A percentile compares a stretch with the other conserved stretches of the same genome.
Conservation (phyloP, 768 basidiomycete genomes). For the Lentinula boryana region DNA sequence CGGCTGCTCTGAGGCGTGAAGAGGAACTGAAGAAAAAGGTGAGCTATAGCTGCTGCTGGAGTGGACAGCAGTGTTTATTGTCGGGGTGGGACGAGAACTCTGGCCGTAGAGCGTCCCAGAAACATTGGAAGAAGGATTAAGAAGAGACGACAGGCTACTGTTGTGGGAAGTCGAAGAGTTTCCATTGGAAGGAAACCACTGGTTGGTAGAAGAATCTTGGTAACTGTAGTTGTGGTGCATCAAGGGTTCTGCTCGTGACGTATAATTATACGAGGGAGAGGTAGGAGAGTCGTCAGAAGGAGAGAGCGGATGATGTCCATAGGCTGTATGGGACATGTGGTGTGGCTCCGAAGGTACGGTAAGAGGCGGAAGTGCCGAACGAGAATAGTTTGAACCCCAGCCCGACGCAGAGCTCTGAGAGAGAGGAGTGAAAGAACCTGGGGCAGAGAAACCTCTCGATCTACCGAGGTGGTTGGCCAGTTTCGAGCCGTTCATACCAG, state of each 20-base stretch:
- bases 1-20: conserved; percentile 55
- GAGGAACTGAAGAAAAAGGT: conserved; percentile 64
- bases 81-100: conserved; percentile 52
- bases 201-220: conserved; percentile 53
- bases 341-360: conserved; percentile 76
- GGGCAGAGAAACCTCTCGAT: conserved; percentile 77
- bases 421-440: conserved; percentile 73
- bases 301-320: conserved; percentile 38
- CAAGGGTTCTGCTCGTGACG: conserved; percentile 10
- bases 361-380: conserved; percentile 70
- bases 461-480: conserved; percentile 48
- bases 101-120: conserved; percentile 31
- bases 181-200: conserved; percentile 41
- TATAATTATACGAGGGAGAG: conserved; percentile 35
- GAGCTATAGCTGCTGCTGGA: conserved; percentile 38
- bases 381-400: conserved; percentile 56
- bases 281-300: conserved; percentile 63
- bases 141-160: conserved; percentile 68
- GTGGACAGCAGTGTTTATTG: conserved; percentile 54
- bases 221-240: conserved; percentile 33
- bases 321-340: conserved; percentile 28
- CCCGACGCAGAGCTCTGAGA: conserved; percentile 37
- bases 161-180: conserved; percentile 57
- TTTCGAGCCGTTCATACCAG: conserved; percentile 31
- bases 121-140: conserved; percentile 56